phyloP scores from a whole-genome alignment of 1,284 basidiomycete genomes.

The Cerrena zonata region DNA sequence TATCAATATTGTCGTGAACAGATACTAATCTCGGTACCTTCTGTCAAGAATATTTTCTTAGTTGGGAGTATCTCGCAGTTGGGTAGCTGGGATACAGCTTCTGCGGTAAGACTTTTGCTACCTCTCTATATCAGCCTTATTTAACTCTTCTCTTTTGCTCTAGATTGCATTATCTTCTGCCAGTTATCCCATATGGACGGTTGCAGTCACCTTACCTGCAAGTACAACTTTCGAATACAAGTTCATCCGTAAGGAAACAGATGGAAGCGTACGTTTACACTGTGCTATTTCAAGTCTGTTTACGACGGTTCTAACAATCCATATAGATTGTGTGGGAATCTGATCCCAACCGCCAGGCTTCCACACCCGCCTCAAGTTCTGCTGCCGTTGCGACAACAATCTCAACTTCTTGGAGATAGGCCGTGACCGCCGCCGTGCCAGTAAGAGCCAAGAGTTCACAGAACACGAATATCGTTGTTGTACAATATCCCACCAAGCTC shows the following conservation, averaged over 20 bases:
- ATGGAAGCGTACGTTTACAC: conserved; percentile 43
- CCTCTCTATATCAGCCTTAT: background rate
- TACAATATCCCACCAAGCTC: too few relatives aligned
- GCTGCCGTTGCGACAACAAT: conserved; percentile 26
- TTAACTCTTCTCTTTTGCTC: background rate
- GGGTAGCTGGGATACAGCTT: conserved; percentile 43
- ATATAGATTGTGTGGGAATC: conserved; percentile 47
- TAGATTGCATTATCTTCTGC: conserved; percentile 51
- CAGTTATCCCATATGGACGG: conserved; percentile 53
- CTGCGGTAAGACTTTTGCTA: conserved; percentile 34
- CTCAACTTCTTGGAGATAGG: conserved; percentile 14
- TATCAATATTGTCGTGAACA: too few relatives aligned
- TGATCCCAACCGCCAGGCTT: conserved; percentile 49
- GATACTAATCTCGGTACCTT: background rate
- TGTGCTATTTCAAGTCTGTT: background rate
- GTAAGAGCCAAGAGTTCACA: too few relatives aligned
- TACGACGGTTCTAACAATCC: background rate
- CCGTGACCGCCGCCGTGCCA: too few relatives aligned
- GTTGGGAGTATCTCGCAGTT: conserved; percentile 52
- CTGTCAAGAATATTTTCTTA: conserved; percentile 50
- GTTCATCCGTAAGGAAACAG: conserved; percentile 51
- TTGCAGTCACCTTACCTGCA: conserved; percentile 43
- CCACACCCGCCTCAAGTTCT: conserved; percentile 36
- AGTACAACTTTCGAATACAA: conserved; percentile 53
- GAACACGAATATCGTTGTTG: too few relatives aligned